Base-by-base conservation (phyloP, 2,329 filamentous ascomycete genomes). In the Phaeosphaeriaceae sp. region DNA sequence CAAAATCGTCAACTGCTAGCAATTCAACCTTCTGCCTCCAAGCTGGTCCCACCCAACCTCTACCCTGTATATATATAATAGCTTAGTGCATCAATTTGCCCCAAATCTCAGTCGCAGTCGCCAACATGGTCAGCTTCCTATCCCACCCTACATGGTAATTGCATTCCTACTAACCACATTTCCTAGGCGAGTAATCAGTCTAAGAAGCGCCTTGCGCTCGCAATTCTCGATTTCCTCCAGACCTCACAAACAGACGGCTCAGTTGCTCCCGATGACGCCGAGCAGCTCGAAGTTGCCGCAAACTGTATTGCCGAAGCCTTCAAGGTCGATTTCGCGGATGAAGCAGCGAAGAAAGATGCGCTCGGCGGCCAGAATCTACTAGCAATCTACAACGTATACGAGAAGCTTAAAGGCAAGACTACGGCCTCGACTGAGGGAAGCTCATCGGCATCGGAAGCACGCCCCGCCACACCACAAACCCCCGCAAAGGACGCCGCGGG, bases 281-380 rank as follows among this genome's bases (percentile, higher is more conserved):
- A 99, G 71, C 93, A 88, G 57, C 89, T 99, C 73, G 94, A 99
- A 72, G 88, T 99, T 43, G 94, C 94, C 60, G 83, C 89, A 72
- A 92, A 92, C 78, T 97, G 93, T 79, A 97, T 99, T 75, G 85
- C 88, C 62, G 93, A 97, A 74, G 88, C 89, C 63, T 99, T 97
- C 85, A 91, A 95, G 76, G 89, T 99, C 67, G 92, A 97, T 76
- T 84, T 90, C n/a, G 78, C 82, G 56, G 87, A 96, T 76, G 81
- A 85, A 67, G 79, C 83, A 46, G 87, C 90, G 64, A 80, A 93
- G 64, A 79, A 85, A 60, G 84, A 89, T 61, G 91, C 92, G 61
- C 81, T 96, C 60, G 92, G 92, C 68, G 84, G 87, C 58, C 92
- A 97, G 79, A 92, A 87, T 72, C 87, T 99, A 54, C 82, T 92